Evolutionary conservation across 2,329 filamentous ascomycete species (phyloP), one percentile per base, ranked within the genome.

Genomic region (Graphilbum ipis-grandicollis): DNA sequence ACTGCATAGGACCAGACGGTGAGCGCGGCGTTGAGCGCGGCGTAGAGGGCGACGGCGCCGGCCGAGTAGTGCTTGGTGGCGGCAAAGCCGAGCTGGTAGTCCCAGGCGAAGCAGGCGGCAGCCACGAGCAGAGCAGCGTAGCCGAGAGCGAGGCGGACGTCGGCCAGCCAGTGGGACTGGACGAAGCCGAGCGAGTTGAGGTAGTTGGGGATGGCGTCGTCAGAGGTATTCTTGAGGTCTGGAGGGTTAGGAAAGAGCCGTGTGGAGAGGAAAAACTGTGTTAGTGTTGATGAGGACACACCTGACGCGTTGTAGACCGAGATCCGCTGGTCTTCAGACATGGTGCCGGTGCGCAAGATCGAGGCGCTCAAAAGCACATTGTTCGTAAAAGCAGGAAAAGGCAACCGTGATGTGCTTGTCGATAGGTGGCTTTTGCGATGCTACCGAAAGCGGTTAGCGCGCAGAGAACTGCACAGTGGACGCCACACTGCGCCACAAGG

Each of bases 151-250:
- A 98, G 75, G 37, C 84, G 82, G 34, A 92, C 71, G 51, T 96
- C 86, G 49, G 76, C 74, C 34, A 90, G 75, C 40, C 59, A 68
- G 60, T 96, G 79, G 44, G 80, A 76, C 58, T 93, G 85, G 44
- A 63, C 70, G 65, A 94, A 94, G 46, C 68, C 76, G 54, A 96
- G 75, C 23, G 75, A 81, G 58, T 83, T 88, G 44, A 98, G 75
- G 63, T 96, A 96, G 60, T 90, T 85, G 41, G 81, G 75, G 41
- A 98, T 77, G 39, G 86, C 84, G 60, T 98, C 90, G 62, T 98
- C 90, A 46, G 82, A 84, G 29, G 86, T 92, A 62, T 90, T 93
- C 60, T 96, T 96, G 45, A 98, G 78, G 55, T 96, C 90, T 93
- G 53, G 18, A 18, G 23, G 19, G 36, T 41, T 44, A 17, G n/a